Base-by-base conservation (phyloP, 768 basidiomycete genomes). In the Saitozyma podzolica region DNA sequence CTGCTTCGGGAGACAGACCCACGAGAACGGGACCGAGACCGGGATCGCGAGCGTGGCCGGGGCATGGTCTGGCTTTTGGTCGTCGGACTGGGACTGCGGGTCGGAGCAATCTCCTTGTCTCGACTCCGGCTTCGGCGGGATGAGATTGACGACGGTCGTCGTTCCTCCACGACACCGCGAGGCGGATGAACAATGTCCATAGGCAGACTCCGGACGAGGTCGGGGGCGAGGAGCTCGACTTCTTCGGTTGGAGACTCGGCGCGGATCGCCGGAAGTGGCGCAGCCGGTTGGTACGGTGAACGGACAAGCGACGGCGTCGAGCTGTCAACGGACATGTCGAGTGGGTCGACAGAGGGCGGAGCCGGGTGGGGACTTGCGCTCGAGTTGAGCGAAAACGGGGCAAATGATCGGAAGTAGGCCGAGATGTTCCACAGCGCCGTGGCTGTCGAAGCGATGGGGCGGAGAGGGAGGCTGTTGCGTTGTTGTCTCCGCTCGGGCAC, bases 121-220 rank as follows among this genome's bases (percentile, higher is more conserved):
- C 45, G 45, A 17, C 45, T 47, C 45, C 45, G 45, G 13, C 45
- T 47, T 3, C 45, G 11, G n/a, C 45, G 45, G 29, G 29, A 29
- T 47, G 45, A 11, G 45, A 47, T 47, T 11, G 45, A 47, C 11
- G 45, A 17, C 45, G 11, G 45, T 2, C 45, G 45, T 14, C 16
- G 37, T 20, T 43, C 42, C n/a, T 49, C 52, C 16, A 14, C 40
- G 20, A 50, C 49, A 29, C 29, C 53, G 17, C 56, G 57, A 7
- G 62, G 19, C 9, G 69, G 69, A 2, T 69, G 48, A 17, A 72
- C 62, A 41, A 76, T 76, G 53, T 76, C 65, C 72, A 76, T 72
- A 1, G 74, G 74, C 6, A 76, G 57, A 56, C 67, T 69, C 40
- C 70, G 50, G 19, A 76, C 74, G 58, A 76, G 55, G 37, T 71